These are phyloP conservation scores for Malus hybrid DNA, from an alignment of 331 rosid genomes.

Conservation along the genomic window DNA sequence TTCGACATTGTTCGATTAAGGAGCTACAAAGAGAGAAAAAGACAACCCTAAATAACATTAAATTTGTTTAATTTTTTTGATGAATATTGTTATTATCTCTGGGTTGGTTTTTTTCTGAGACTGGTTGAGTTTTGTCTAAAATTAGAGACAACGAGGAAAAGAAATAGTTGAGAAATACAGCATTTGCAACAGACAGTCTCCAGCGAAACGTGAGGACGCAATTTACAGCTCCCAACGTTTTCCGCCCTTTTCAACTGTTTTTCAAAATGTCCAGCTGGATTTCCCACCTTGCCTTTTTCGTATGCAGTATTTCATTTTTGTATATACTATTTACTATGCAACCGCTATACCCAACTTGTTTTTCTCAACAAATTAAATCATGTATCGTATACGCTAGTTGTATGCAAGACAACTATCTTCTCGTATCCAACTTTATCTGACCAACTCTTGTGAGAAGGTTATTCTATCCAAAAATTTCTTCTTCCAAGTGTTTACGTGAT, in stretches of 20 bases:
- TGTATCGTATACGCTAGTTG: not conserved
- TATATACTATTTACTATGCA: not conserved
- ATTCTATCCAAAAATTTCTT: not conserved
- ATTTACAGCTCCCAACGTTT: slow-evolving; percentile 23
- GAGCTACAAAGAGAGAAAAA: not conserved
- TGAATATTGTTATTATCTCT: not conserved
- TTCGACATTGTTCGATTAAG: not conserved
- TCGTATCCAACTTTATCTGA: not conserved
- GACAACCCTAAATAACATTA: not conserved
- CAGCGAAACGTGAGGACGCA: slow-evolving; percentile 32
- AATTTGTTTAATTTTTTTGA: not conserved
- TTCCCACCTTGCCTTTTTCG: not conserved
- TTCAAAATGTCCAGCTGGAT: not conserved
- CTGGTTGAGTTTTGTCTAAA: slow-evolving; percentile 13
- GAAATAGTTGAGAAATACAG: slow-evolving; percentile 10
- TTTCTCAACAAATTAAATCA: too few species aligned
- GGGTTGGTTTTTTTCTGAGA: not conserved
- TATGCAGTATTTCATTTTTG: not conserved
- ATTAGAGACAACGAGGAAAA: slow-evolving; percentile 21
- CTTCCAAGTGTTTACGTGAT: not conserved
- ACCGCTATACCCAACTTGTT: not conserved
- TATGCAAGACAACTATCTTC: not conserved
- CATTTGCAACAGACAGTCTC: not conserved
- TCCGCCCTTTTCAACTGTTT: slow-evolving; percentile 6
- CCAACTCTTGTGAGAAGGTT: not conserved